Conservation (phyloP, 768 basidiomycete species). For the Crassisporium funariophilum region DNA sequence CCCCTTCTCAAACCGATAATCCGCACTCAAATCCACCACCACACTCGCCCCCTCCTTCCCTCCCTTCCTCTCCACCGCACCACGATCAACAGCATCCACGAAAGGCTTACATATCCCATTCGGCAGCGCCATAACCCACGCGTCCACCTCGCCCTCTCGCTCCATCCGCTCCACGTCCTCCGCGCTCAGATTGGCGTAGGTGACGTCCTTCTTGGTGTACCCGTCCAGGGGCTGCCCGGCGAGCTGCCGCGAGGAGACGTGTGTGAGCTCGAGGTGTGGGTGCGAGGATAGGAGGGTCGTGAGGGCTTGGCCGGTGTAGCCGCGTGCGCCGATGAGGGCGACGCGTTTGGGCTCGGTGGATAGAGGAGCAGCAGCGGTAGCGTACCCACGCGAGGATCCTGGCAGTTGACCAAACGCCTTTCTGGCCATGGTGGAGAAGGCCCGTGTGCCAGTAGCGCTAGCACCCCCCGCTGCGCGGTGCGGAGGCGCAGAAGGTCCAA, state of each 20-base stretch:
- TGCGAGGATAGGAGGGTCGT: conserved; percentile 86
- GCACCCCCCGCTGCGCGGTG: conserved; percentile 38
- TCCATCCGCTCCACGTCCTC: conserved; percentile 89
- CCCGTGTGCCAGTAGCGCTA: conserved; percentile 43
- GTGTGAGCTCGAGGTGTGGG: conserved; percentile 86
- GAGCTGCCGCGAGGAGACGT: conserved; percentile 95
- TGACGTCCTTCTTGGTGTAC: conserved; percentile 75
- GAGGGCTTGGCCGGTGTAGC: conserved; percentile 93
- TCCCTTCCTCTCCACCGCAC: conserved; percentile 55
- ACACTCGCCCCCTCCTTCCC: conserved; percentile 65
- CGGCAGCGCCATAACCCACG: conserved; percentile 99
- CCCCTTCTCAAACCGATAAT: conserved; percentile 90
- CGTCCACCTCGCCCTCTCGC: conserved; percentile 87
- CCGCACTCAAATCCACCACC: conserved; percentile 90
- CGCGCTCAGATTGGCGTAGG: conserved; percentile 78
- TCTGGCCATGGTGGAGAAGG: conserved; percentile 62
- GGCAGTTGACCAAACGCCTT: conserved; percentile 38
- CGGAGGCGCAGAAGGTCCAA: conserved; percentile 70
- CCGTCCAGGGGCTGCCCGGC: conserved; percentile 77
- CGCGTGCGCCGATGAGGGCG: conserved; percentile 94
- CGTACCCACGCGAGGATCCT: conserved; percentile 72
- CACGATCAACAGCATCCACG: conserved; percentile 90
- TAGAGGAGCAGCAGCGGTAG: conserved; percentile 56
- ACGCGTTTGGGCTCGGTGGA: conserved; percentile 81
- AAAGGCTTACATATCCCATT: conserved; percentile 97